Base-by-base conservation (phyloP, 106 monocot genomes). In the Dioscorea alata region DNA sequence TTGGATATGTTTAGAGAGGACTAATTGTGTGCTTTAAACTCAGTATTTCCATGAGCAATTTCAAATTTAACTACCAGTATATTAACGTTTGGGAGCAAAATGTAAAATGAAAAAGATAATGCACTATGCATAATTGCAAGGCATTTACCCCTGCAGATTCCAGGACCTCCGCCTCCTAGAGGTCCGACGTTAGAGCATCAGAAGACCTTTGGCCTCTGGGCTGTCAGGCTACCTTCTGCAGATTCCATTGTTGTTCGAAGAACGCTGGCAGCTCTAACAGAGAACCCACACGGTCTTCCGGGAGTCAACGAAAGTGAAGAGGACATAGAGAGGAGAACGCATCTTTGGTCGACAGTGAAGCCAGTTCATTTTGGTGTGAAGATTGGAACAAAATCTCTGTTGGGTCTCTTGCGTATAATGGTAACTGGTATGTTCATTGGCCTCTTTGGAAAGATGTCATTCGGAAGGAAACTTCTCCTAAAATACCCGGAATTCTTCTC, bases 311-410 rank as follows among this genome's bases (percentile, higher is more conserved):
- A 97, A 79, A 81, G 70, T 16, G 42, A 77, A 1, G 84, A 84
- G 34, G 63, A 75, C 20, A 15, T 19, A 0, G 79, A 85, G 75
- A 76, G 75, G 56, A 84, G 89, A 50, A 73, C 78, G 60, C 49
- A 28, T 12, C 89, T 86, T 72, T 97, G 97, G 97, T 67, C 87
- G 12, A 72, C 81, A 0, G 82, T 97, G 23, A 97, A 92, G 35
- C 96, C 96, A 60, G 89, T 84, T 16, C 82, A 96, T 73, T 97
- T 97, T 31, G 84, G 89, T 8, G 96, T 97, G 28, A 97, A 97
- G 71, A 62, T 97, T 10, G 82, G 84, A 18, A 66, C 76, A 15
- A 89, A 86, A 70, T 97, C 96, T 49, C 23, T 83, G 8, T 28
- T 86, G 17, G 80, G 82, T 0, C 66, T 86, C 6, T 0, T 82